Base-by-base conservation (phyloP, 2,329 filamentous ascomycete species). In the Stemphylium beticola region DNA sequence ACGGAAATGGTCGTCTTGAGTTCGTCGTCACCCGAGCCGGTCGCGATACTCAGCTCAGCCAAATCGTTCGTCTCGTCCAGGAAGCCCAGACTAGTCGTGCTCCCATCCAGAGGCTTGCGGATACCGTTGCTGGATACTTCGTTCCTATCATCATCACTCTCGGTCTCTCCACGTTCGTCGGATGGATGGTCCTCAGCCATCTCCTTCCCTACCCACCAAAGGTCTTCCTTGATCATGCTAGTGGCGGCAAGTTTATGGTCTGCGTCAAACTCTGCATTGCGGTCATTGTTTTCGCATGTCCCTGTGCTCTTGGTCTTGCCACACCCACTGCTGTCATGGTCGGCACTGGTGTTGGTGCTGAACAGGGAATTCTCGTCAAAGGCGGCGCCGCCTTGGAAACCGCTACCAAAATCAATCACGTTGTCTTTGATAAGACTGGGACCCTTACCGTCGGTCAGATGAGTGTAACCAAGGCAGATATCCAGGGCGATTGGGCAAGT, bases 281-380 rank as follows among this genome's bases (percentile, higher is more conserved):
- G 0, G 95, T 99, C 63, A 96, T 99, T 70, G 95, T 98, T 17
- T 97, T 99, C 74, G 95, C 95, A 4, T 99, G 95, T 71, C 95
- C 95, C 15, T 99, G 95, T 72, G 95, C 95, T 1, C 85, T 99
- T n/a, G 95, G 95, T 51, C 83, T 99, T 15, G 93, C 92, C 20
- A 98, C 95, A 1, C 95, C 95, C 2, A 99, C 95, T 0, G 95
- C 95, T 2, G 93, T 99, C 73, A 98, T 99, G 95, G 95, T 99
- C 26, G 95, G 95, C 38, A 98, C 95, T n/a, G 95, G 95, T 55
- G 87, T 97, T 29, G 95, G 95, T 45, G 95, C 95, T 2, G 91
- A 97, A 76, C 89, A 96, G 65, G 95, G 95, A 20, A 99, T 99
- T 65, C 81, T 99, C n/a, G 92, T 98, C 74, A 99, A 99, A 78